Percentiles rank a stretch among this genome's conserved stretches.
Evolutionary conservation across 768 basidiomycete species (phyloP).

Genomic region (Boletales sp.): DNA sequence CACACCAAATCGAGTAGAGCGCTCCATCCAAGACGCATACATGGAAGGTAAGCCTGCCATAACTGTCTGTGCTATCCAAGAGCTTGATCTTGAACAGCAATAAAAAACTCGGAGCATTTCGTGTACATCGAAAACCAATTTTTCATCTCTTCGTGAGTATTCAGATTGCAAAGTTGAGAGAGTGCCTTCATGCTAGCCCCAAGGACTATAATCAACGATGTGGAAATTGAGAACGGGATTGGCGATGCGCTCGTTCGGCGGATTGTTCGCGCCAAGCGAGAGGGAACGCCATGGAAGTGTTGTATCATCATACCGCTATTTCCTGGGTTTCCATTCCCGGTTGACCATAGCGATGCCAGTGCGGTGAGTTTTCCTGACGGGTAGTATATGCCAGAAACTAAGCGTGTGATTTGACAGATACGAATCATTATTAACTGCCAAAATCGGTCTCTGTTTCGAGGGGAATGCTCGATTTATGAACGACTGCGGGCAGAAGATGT

Average conservation of each 20-base stretch:
- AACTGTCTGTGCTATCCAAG: background rate
- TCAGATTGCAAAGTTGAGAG: background rate
- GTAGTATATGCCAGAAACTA: background rate
- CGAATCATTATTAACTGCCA: constrained; percentile 96
- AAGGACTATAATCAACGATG: constrained; percentile 81
- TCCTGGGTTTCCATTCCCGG: constrained; percentile 90
- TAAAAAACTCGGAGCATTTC: constrained; percentile 92
- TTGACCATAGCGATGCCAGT: constrained; percentile 91
- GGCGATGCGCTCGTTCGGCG: constrained; percentile 92
- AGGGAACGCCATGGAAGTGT: constrained; percentile 83
- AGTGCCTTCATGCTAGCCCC: background rate
- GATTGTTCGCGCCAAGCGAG: constrained; percentile 82
- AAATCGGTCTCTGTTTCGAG: constrained; percentile 82
- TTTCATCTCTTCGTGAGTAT: constrained; percentile 79
- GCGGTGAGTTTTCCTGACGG: constrained; percentile 51
- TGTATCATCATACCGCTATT: constrained; percentile 89
- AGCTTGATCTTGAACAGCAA: constrained; percentile 48
- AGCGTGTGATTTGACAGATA: constrained; percentile 44
- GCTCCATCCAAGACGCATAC: constrained; percentile 94
- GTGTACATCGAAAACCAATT: constrained; percentile 98
- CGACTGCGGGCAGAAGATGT: constrained; percentile 84
- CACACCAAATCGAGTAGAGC: constrained; percentile 77
- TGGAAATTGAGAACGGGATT: constrained; percentile 87
- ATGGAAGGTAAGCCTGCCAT: constrained; percentile 58
- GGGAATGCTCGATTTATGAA: constrained; percentile 88